phyloP scores from a whole-genome alignment of 1,139 yeast species.

The Kurtzmaniella quercitrusa region DNA sequence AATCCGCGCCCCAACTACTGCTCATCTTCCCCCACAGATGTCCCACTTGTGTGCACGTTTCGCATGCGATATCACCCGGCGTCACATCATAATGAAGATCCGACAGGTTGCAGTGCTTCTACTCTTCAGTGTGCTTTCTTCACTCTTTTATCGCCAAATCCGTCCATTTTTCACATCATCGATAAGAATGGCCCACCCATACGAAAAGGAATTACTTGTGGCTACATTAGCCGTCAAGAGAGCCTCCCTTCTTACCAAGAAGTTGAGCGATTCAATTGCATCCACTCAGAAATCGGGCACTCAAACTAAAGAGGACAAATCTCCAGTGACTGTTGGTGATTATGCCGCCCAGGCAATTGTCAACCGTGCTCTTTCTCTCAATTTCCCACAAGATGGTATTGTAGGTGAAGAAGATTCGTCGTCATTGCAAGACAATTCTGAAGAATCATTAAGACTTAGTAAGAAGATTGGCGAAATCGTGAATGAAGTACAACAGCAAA shows the following conservation, averaged over 20 bases:
- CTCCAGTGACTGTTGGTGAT: constrained; percentile 97
- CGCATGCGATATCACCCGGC: not conserved
- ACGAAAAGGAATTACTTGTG: constrained; percentile 58
- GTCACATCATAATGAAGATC: constrained; percentile 1
- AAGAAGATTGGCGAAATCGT: constrained; percentile 51
- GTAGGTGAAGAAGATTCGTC: constrained; percentile 94
- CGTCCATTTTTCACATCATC: not conserved
- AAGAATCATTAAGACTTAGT: constrained; percentile 27
- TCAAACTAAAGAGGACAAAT: constrained; percentile 78
- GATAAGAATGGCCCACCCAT: constrained; percentile 19
- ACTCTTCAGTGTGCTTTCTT: not conserved
- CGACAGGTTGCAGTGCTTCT: not conserved
- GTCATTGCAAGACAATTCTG: constrained; percentile 48
- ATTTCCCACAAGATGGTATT: constrained; percentile 79
- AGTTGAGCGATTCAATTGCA: constrained; percentile 65
- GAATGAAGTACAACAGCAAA: constrained; percentile 36
- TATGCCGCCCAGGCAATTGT: constrained; percentile 94
- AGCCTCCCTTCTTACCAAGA: constrained; percentile 74
- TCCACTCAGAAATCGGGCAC: constrained; percentile 54
- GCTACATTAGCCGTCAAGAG: constrained; percentile 89
- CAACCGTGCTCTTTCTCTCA: constrained; percentile 72
- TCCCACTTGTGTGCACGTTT: not conserved
- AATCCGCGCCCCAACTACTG: too few species aligned
- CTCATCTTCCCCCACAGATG: not conserved
- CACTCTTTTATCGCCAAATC: not conserved